Base-by-base conservation (phyloP, 1,284 basidiomycete species). In the Ganoderma meredithae region DNA sequence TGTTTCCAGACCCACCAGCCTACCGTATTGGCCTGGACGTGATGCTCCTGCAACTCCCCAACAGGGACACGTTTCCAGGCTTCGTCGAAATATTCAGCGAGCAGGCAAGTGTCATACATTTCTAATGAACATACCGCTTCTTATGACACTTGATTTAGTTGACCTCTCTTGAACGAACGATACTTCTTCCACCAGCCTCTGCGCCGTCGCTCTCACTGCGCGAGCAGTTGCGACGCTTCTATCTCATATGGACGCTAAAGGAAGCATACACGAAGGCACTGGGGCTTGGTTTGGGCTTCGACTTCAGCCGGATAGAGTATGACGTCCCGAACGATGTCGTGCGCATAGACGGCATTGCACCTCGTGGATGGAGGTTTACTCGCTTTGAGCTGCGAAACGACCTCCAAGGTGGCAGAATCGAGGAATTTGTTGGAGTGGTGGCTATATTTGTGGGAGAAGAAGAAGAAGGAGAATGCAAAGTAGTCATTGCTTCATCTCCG, bases 181-280 rank as follows among this genome's bases (percentile, higher is more conserved):
- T 82, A 10, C 74, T 91, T 49, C 80, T 84, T 17, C 73, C 77
- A 43, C 59, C 71, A 25, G 44, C 71, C 70, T 77, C 62, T 10
- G 59, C 69, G 2, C 70, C 70, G 71, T 78, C 61, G 68, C 80
- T 69, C 72, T 82, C 69, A 74, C 82, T 69, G 74, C 78, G 52
- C 82, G 78, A 89, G 68, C 84, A 82, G 3, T 79, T 92, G 9
- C 80, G 82, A 49, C 82, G 82, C 25, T 90, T 94, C 77, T 93
- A 91, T 76, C 88, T 90, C 81, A 87, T 94, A 69, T 95, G 94
- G 94, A 95, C 94, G 4, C 81, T 93, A 76, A 95, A 95, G 79
- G 94, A 95, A 77, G 92, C 94, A 3, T 95, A 94, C 76, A 93
- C 92, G 2, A 95, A 95, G 79, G 92, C 93, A 5, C 83, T 94